phyloP scores from a whole-genome alignment of 352 stramenopile genomes.

The Globisporangium takayamanum region DNA sequence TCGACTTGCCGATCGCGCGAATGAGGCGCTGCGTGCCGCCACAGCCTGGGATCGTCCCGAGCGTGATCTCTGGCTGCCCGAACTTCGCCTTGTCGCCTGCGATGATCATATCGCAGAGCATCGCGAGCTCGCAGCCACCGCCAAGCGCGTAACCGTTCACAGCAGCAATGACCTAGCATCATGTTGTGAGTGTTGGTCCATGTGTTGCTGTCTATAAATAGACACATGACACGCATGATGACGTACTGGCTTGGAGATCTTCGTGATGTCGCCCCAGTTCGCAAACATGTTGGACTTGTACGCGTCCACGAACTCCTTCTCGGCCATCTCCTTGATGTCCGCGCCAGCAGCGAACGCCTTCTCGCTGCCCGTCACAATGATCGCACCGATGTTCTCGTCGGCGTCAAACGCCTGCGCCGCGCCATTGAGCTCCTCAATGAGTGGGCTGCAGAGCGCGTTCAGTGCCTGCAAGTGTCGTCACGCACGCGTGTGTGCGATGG shows the following conservation, averaged over 20 bases:
- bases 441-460: conserved; percentile 94
- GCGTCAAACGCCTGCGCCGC: conserved; percentile 89
- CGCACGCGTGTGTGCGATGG: not conserved
- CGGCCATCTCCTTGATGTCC: conserved; percentile 97
- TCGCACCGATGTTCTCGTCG: conserved; percentile 90
- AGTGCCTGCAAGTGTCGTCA: conserved; percentile 52
- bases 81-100: conserved; percentile 96
- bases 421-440: conserved; percentile 95
- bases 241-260: conserved; percentile 88
- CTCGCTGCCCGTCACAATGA: conserved; percentile 95
- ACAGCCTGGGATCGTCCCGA: conserved; percentile 96
- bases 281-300: conserved; percentile 97
- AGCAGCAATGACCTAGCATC: conserved; percentile 85
- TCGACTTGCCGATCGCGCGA: conserved; percentile 96
- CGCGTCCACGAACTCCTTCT: conserved; percentile 89
- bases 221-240: conserved; percentile 17
- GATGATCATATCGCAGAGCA: conserved; percentile 99
- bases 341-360: conserved; percentile 96
- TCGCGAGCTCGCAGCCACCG: conserved; percentile 97
- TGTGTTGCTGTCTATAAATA: not conserved
- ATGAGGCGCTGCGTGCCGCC: conserved; percentile 97
- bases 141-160: conserved; percentile 98
- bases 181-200: not conserved
- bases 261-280: conserved; percentile 94
- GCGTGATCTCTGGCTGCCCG: conserved; percentile 97